Percentiles rank a stretch among this genome's conserved stretches.
These are phyloP conservation scores for Eucalyptus camaldulensis DNA, from an alignment of 345 rosid species.

Conservation along the genomic window DNA sequence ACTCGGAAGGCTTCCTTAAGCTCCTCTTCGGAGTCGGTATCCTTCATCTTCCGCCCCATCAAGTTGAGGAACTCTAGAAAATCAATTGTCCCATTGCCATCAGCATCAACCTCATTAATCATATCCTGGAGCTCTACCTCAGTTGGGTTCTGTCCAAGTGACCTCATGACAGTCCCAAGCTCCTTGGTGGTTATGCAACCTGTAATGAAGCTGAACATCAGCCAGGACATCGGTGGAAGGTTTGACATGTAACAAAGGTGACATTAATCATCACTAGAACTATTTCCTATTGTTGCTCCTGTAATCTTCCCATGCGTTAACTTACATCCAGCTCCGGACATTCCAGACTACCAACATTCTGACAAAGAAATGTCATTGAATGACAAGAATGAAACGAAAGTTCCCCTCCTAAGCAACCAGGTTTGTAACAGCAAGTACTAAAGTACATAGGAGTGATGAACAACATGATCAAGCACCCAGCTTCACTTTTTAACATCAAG, in stretches of 20 bases:
- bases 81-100: constrained; percentile 45
- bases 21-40: constrained; percentile 51
- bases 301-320: neutral
- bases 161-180: constrained; percentile 48
- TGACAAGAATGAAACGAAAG: neutral
- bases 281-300: neutral
- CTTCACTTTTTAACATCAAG: neutral
- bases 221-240: neutral
- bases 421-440: neutral
- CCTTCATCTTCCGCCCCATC: constrained; percentile 54
- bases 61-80: constrained; percentile 40
- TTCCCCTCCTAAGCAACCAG: neutral
- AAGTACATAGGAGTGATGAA: neutral
- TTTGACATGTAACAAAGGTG: neutral
- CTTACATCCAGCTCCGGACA: neutral
- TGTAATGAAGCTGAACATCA: neutral
- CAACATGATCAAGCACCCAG: neutral
- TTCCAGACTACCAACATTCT: neutral
- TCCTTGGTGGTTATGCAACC: constrained; percentile 54
- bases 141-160: constrained; percentile 46
- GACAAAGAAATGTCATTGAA: neutral
- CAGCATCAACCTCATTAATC: constrained; percentile 54
- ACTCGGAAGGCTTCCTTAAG: constrained; percentile 48
- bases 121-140: constrained; percentile 54
- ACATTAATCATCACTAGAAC: neutral